Evolutionary conservation across 129 eudicot species (phyloP).

Genomic region (Gnaphalium uliginosum): DNA sequence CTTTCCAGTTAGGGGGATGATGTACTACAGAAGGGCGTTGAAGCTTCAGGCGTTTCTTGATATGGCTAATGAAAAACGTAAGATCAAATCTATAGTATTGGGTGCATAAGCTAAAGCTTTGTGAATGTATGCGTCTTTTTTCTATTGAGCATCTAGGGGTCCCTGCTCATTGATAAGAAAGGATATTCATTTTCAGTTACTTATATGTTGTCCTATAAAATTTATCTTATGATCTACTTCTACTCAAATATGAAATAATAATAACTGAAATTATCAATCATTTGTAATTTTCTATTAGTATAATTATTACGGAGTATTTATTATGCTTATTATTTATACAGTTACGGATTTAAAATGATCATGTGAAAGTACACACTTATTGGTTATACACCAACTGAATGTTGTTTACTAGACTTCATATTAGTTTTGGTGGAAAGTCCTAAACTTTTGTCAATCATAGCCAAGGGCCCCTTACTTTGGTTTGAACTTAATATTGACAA

Average conservation of each 20-base stretch:
- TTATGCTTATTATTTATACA: background rate
- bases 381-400: constrained; percentile 13
- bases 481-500: constrained; percentile 15
- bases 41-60: constrained; percentile 99
- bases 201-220: background rate
- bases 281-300: background rate
- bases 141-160: background rate
- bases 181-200: background rate
- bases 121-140: constrained; percentile 13
- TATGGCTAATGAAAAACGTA: constrained; percentile 88
- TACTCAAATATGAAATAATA: constrained; percentile 3
- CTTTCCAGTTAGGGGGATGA: constrained; percentile 95
- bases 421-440: constrained; percentile 9
- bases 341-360: background rate
- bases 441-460: background rate
- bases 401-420: constrained; percentile 11
- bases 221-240: background rate
- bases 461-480: constrained; percentile 15
- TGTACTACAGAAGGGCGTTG: constrained; percentile 97
- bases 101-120: background rate
- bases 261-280: background rate
- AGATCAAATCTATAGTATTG: constrained; percentile 25
- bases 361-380: constrained; percentile 11
- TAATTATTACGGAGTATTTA: background rate
- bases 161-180: constrained; percentile 1